Evolutionary conservation across 139 green algal genomes (phyloP).

Genomic region (Desmodesmus armatus): DNA sequence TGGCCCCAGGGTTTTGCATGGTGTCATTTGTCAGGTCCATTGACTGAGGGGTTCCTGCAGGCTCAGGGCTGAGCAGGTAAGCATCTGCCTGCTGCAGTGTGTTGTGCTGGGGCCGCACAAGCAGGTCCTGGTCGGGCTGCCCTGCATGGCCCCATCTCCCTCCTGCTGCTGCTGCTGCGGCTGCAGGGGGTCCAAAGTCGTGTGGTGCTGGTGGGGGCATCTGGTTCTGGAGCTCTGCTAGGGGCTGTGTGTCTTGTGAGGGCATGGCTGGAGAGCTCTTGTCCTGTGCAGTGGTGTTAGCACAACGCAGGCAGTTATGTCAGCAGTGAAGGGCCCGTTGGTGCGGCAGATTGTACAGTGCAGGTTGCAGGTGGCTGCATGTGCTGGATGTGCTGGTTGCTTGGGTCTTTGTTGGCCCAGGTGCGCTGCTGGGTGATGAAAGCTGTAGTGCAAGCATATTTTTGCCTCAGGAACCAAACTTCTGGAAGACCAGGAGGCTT

Average conservation of each 20-base stretch:
- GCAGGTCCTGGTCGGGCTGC: conserved; percentile 10
- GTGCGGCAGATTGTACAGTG: neutral
- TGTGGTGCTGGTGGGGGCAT: neutral
- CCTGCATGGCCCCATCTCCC: conserved; percentile 6
- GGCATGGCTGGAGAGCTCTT: conserved; percentile 29
- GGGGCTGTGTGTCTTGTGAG: conserved; percentile 34
- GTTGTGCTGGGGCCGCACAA: neutral
- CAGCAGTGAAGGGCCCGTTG: neutral
- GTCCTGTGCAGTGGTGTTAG: no score
- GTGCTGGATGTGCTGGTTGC: neutral
- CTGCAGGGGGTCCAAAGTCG: neutral
- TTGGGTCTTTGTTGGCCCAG: neutral
- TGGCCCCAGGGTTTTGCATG: conserved; percentile 44
- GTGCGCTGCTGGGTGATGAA: neutral
- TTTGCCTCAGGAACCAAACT: no score
- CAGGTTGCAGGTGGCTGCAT: neutral
- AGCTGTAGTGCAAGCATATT: neutral
- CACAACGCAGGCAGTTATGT: neutral
- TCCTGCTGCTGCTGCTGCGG: conserved; percentile 19
- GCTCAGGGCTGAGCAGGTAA: conserved; percentile 3
- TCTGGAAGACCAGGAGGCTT: neutral
- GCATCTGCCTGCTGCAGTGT: conserved; percentile 10
- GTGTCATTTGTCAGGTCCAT: conserved; percentile 74
- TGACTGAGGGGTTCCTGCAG: conserved; percentile 55
- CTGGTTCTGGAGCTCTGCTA: conserved; percentile 39